These are phyloP conservation scores for Clitocybe nebularis DNA, from an alignment of 1,284 basidiomycete species.

Conservation along the genomic window DNA sequence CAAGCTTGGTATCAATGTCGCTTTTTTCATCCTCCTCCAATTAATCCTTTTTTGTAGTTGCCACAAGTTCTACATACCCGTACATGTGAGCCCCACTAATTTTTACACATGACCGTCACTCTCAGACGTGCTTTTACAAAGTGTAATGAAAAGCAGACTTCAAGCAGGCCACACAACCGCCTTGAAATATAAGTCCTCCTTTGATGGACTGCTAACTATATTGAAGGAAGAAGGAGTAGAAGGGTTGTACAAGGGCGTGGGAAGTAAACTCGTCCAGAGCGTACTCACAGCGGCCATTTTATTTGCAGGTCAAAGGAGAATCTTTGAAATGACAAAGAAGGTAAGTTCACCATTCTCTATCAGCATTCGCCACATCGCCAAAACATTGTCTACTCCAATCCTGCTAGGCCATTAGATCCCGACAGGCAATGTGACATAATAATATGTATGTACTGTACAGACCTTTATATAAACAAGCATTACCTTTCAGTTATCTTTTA, in stretches of 20 bases:
- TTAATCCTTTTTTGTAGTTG: slow-evolving; percentile 41
- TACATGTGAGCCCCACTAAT: slow-evolving; percentile 55
- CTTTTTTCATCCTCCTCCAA: not conserved
- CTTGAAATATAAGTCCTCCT: slow-evolving; percentile 64
- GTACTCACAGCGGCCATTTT: slow-evolving; percentile 89
- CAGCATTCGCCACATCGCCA: no score
- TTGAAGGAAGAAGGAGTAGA: slow-evolving; percentile 72
- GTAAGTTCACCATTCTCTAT: slow-evolving; percentile 27
- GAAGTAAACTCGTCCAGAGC: slow-evolving; percentile 84
- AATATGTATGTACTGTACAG: no score
- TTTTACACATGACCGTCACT: not conserved
- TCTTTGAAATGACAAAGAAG: slow-evolving; percentile 67
- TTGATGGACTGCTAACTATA: slow-evolving; percentile 70
- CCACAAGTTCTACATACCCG: slow-evolving; percentile 73
- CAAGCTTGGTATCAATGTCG: slow-evolving; percentile 60
- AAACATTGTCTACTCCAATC: no score
- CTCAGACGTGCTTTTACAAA: slow-evolving; percentile 24
- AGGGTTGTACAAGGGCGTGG: slow-evolving; percentile 83
- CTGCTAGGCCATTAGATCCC: no score
- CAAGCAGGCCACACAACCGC: slow-evolving; percentile 70
- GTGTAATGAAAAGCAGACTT: slow-evolving; percentile 80
- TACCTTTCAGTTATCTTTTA: no score
- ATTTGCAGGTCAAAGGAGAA: slow-evolving; percentile 79
- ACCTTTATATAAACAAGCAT: no score
- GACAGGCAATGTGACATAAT: no score